A percentile compares a stretch with the other conserved stretches of the same genome.
These are phyloP conservation scores for Rhynchospora tenuis DNA, from an alignment of 176 grass and related monocot genomes.

Conservation along the genomic window DNA sequence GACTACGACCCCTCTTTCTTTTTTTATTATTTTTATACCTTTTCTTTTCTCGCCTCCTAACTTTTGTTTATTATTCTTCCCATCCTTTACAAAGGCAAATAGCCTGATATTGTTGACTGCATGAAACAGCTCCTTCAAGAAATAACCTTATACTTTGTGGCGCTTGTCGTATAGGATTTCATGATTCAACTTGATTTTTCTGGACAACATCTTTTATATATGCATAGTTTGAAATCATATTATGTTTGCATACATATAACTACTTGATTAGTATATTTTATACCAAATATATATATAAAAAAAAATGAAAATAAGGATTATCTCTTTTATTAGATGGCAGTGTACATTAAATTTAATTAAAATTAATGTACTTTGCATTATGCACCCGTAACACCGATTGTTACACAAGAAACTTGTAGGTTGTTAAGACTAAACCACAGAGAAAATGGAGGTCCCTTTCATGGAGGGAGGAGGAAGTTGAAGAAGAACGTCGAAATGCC, in stretches of 20 bases:
- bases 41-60: background rate
- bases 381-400: background rate
- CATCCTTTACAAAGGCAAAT: background rate
- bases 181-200: background rate
- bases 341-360: too few relatives aligned
- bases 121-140: constrained; percentile 9
- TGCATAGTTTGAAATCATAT: background rate
- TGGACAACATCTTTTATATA: background rate
- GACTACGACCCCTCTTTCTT: constrained; percentile 5
- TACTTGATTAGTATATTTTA: background rate
- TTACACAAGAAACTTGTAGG: background rate
- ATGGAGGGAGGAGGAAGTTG: background rate
- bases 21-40: background rate
- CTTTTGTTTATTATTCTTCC: background rate
- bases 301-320: background rate
- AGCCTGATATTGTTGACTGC: constrained; percentile 21
- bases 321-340: too few relatives aligned
- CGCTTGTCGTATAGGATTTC: background rate
- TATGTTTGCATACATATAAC: background rate
- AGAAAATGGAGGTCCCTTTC: constrained; percentile 15
- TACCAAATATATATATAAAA: background rate
- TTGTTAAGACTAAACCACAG: background rate
- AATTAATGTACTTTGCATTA: background rate
- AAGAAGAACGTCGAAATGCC: constrained; percentile 13
- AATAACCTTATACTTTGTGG: background rate